Percentiles rank a stretch among this genome's conserved stretches.
These are phyloP conservation scores for Plenodomus biglobosus DNA, from an alignment of 2,329 filamentous ascomycete genomes.

Conservation along the genomic window DNA sequence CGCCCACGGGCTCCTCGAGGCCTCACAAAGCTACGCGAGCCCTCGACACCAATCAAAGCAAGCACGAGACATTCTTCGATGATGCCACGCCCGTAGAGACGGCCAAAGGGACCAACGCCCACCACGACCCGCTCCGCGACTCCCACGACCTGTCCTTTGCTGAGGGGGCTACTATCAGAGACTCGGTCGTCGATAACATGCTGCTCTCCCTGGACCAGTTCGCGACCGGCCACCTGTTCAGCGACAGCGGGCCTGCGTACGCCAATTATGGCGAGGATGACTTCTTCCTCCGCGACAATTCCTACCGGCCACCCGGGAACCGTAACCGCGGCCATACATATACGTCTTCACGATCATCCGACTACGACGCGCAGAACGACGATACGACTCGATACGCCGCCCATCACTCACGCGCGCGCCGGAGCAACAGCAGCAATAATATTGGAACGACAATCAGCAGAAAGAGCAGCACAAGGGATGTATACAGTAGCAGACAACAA, in stretches of 20 bases:
- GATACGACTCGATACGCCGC: slow-evolving; percentile 47
- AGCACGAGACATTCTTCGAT: slow-evolving; percentile 41
- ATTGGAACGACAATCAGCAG: slow-evolving; percentile 47
- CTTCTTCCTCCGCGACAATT: slow-evolving; percentile 41
- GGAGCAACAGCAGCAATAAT: slow-evolving; percentile 80
- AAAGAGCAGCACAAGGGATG: slow-evolving; percentile 42
- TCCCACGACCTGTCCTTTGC: slow-evolving; percentile 86
- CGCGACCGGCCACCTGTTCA: slow-evolving; percentile 23
- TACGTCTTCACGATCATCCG: slow-evolving; percentile 61
- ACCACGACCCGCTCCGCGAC: slow-evolving; percentile 49
- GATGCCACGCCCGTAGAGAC: slow-evolving; percentile 41
- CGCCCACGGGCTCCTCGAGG: slow-evolving; percentile 33
- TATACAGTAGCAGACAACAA: slow-evolving; percentile 22
- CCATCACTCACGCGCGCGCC: slow-evolving; percentile 56
- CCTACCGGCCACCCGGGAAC: slow-evolving; percentile 35
- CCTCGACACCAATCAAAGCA: slow-evolving; percentile 34
- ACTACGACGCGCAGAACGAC: slow-evolving; percentile 50
- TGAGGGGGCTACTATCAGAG: slow-evolving; percentile 66
- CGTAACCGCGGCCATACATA: slow-evolving; percentile 61
- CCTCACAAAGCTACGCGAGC: slow-evolving; percentile 31
- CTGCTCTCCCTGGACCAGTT: slow-evolving; percentile 83
- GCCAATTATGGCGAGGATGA: slow-evolving; percentile 46
- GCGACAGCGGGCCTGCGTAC: slow-evolving; percentile 25
- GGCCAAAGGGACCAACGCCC: slow-evolving; percentile 12
- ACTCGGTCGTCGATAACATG: slow-evolving; percentile 95